phyloP scores from a whole-genome alignment of 257 asterid species.

The Fraxinus americana region DNA sequence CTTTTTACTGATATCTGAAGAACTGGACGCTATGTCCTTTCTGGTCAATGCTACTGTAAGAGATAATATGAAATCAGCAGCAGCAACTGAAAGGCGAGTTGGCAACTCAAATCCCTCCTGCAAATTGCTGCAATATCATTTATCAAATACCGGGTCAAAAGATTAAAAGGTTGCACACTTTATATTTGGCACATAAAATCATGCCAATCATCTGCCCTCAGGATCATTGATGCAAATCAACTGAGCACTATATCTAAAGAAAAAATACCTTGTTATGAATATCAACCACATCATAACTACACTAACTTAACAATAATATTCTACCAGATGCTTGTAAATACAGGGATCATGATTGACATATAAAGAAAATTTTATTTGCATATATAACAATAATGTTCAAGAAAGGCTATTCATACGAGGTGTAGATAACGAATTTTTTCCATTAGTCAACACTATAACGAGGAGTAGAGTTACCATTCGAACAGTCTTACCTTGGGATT shows the following conservation, averaged over 20 bases:
- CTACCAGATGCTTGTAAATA: constrained; percentile 1
- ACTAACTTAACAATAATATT: constrained; percentile 4
- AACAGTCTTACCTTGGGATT: neutral
- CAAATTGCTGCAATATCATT: constrained; percentile 55
- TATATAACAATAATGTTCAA: neutral
- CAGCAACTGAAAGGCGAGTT: constrained; percentile 89
- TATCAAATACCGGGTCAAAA: constrained; percentile 30
- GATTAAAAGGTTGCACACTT: constrained; percentile 11
- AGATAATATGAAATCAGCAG: constrained; percentile 79
- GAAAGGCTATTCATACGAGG: neutral
- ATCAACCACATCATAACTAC: neutral
- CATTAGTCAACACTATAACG: neutral
- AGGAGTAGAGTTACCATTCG: neutral
- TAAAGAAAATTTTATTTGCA: neutral
- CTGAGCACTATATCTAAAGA: constrained; percentile 5
- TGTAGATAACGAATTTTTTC: neutral
- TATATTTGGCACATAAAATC: neutral
- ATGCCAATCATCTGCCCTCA: neutral
- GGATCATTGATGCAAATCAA: constrained; percentile 6
- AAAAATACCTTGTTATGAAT: neutral
- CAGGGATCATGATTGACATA: neutral
- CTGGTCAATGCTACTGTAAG: constrained; percentile 71
- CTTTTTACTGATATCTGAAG: constrained; percentile 48
- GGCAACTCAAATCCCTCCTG: constrained; percentile 90
- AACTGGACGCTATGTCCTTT: constrained; percentile 40